Base-by-base conservation (phyloP, 2,329 filamentous ascomycete genomes). In the Macroventuria anomochaeta region DNA sequence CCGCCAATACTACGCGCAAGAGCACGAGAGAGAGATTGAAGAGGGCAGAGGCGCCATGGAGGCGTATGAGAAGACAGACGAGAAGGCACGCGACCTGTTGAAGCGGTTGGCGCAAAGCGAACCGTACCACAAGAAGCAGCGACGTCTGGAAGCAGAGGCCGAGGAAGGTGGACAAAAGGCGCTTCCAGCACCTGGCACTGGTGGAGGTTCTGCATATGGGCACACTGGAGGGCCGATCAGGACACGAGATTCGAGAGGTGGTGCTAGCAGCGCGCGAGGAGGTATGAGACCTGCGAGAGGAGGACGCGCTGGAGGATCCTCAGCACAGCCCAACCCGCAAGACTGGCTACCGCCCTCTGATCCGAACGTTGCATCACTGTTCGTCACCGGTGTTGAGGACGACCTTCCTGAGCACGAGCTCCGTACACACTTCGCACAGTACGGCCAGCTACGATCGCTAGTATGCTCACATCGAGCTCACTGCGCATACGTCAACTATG, bases 391-490 rank as follows among this genome's bases (percentile, higher is more conserved):
- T 7, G 87, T 99, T 2, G 95, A 99, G 75, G 95, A 99, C 71
- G 95, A 99, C 68, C 81, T 99, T 6, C 93, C 93, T 2, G 95
- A 99, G 75, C 88, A 93, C 76, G 92, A 93, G 67, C 81, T 99
- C 21, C 89, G 95, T 40, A 88, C 91, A 2, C 95, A 96, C 75
- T 99, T 99, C 79, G 86, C 91, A 56, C 84, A 85, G 15, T 92
- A 93, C 67, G 95, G 95, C 59, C 91, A 93, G 69, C 88, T 99
- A 55, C 90, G 95, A 67, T 97, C 92, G 21, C 79, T 99, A 13
- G 88, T 99, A 31, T 97, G 95, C 76, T 97, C 93, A 6, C 95
- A 99, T 77, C 92, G 96, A 79, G 93, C 93, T 13, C 95, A 97
- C 71, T 97, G 93, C 74, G 95, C 95, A 1, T 99, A 97, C 71